A percentile compares a stretch with the other conserved stretches of the same genome.
These are phyloP conservation scores for Phytophthora ramorum DNA, from an alignment of 352 stramenopile species.

Conservation along the genomic window DNA sequence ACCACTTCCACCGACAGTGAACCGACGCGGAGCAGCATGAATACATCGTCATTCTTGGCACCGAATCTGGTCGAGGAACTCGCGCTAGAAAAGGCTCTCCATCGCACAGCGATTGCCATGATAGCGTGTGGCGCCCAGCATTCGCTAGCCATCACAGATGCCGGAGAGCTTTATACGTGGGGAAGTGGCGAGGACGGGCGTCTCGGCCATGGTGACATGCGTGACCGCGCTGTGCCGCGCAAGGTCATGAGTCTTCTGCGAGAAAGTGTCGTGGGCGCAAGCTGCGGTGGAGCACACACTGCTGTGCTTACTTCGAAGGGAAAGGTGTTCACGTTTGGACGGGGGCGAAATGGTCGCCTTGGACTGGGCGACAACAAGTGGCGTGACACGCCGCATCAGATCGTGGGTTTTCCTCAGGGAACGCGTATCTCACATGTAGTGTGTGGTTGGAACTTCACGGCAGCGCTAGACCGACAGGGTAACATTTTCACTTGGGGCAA, in stretches of 20 bases:
- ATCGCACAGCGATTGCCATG: slow-evolving; percentile 64
- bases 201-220: slow-evolving; percentile 83
- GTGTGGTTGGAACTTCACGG: slow-evolving; percentile 88
- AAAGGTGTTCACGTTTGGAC: slow-evolving; percentile 77
- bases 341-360: slow-evolving; percentile 75
- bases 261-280: slow-evolving; percentile 69
- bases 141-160: slow-evolving; percentile 72
- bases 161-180: slow-evolving; percentile 84
- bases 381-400: slow-evolving; percentile 69
- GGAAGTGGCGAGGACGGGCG: slow-evolving; percentile 84
- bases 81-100: slow-evolving; percentile 79
- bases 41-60: slow-evolving; percentile 46
- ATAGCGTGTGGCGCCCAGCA: slow-evolving; percentile 82
- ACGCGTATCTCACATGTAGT: slow-evolving; percentile 56
- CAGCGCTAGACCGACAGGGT: slow-evolving; percentile 55
- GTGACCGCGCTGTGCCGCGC: slow-evolving; percentile 71
- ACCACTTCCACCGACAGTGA: slow-evolving; percentile 4
- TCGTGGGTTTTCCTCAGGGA: slow-evolving; percentile 51
- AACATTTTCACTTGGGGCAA: slow-evolving; percentile 88
- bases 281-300: slow-evolving; percentile 81
- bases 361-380: slow-evolving; percentile 81
- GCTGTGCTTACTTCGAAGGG: slow-evolving; percentile 69
- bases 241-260: slow-evolving; percentile 85
- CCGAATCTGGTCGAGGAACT: slow-evolving; percentile 83
- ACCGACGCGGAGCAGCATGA: slow-evolving; percentile 17